Percentiles rank a stretch among this genome's conserved stretches.
Evolutionary conservation across 2,329 filamentous ascomycete species (phyloP).

Genomic region (Beauveria australis): DNA sequence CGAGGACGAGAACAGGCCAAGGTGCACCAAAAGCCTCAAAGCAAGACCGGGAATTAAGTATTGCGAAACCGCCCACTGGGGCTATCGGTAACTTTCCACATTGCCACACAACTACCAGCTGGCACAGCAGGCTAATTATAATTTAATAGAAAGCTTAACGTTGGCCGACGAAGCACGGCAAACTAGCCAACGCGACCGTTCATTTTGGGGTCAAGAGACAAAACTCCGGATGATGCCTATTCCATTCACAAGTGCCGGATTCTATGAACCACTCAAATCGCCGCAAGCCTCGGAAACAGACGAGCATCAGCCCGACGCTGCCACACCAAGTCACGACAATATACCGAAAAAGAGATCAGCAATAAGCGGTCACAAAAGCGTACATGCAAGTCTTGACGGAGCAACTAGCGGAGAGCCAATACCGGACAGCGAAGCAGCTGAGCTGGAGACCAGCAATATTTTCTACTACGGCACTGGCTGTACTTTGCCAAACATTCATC

Average conservation of each 20-base stretch:
- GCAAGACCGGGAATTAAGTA: background rate
- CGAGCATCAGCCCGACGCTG: constrained; percentile 21
- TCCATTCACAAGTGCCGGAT: constrained; percentile 44
- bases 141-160: constrained; percentile 11
- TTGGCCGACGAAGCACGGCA: constrained; percentile 18
- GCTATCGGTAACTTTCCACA: background rate
- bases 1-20: background rate
- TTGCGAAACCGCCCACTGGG: background rate
- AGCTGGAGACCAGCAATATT: constrained; percentile 13
- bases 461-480: constrained; percentile 29
- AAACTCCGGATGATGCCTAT: constrained; percentile 42
- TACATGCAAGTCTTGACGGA: constrained; percentile 15
- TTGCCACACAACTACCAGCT: background rate
- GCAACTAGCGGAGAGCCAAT: background rate
- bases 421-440: background rate
- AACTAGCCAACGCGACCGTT: constrained; percentile 14
- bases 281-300: background rate
- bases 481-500: background rate
- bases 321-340: background rate
- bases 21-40: background rate
- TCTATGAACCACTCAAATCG: constrained; percentile 35
- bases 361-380: constrained; percentile 14
- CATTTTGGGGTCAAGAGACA: constrained; percentile 27
- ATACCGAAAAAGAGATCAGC: background rate
- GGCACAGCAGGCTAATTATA: background rate